phyloP scores from a whole-genome alignment of 805 yeast genomes.

The Teunomyces tritomae region DNA sequence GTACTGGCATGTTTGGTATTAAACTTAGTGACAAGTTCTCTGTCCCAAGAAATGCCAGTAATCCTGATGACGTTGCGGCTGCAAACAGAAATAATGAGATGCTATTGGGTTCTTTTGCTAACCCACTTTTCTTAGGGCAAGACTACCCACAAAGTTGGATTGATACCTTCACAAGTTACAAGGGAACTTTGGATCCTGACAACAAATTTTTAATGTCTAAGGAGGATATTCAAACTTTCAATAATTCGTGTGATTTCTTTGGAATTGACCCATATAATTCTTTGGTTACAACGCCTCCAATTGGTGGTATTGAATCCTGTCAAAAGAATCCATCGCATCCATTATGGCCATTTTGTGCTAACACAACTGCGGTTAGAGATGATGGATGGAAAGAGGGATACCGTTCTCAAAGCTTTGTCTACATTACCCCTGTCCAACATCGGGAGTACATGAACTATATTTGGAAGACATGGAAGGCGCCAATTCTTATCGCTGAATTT shows the following conservation, averaged over 20 bases:
- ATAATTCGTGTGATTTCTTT: conserved; percentile 27
- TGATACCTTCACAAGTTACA: conserved; percentile 13
- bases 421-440: conserved; percentile 20
- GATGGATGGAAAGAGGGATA: conserved; percentile 22
- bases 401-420: conserved; percentile 19
- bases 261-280: conserved; percentile 32
- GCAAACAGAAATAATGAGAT: conserved; percentile 24
- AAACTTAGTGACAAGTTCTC: conserved; percentile 26
- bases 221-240: conserved; percentile 20
- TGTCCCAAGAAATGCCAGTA: conserved; percentile 22
- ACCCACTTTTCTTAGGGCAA: conserved; percentile 16
- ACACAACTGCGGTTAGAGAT: conserved; percentile 8
- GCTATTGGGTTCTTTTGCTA: conserved; percentile 11
- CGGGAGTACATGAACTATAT: conserved; percentile 25
- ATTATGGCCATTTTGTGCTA: conserved; percentile 26
- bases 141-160: conserved; percentile 25
- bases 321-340: conserved; percentile 15
- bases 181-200: conserved; percentile 7
- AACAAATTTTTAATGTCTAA: conserved; percentile 16
- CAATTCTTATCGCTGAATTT: conserved; percentile 29
- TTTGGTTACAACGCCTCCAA: conserved; percentile 15
- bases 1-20: conserved; percentile 23
- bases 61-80: conserved; percentile 21
- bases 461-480: conserved; percentile 21
- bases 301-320: conserved; percentile 23